Percentiles rank a stretch among this genome's conserved stretches.
phyloP scores from a whole-genome alignment of 1,284 basidiomycete species.

The Peniophora sp. region DNA sequence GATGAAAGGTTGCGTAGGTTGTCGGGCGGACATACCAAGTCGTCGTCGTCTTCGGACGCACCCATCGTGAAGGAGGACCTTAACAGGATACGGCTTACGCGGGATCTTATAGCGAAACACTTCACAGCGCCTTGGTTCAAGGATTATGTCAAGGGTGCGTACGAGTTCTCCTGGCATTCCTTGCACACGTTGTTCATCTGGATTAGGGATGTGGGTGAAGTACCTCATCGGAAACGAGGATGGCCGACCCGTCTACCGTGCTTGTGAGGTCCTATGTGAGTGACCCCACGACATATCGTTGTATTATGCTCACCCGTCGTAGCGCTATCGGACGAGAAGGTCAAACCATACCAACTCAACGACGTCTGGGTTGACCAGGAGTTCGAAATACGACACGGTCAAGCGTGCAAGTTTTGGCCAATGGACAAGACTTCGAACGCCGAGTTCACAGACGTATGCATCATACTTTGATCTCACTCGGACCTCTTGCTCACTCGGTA shows the following conservation, averaged over 20 bases:
- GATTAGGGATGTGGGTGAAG: conserved; percentile 72
- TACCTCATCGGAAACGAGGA: conserved; percentile 58
- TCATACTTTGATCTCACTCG: conserved; percentile 7
- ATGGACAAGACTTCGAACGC: conserved; percentile 84
- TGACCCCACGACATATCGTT: conserved; percentile 26
- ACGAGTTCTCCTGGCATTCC: background rate
- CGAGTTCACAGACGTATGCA: conserved; percentile 49
- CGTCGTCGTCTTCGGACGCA: conserved; percentile 32
- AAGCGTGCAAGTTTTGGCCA: conserved; percentile 43
- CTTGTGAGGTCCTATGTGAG: conserved; percentile 65
- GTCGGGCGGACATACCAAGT: conserved; percentile 27
- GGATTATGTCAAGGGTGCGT: conserved; percentile 66
- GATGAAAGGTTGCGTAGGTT: conserved; percentile 57
- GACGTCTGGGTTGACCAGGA: conserved; percentile 51
- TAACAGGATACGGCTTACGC: conserved; percentile 48
- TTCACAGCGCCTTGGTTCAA: conserved; percentile 71
- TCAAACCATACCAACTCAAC: conserved; percentile 73
- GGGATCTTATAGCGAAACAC: conserved; percentile 57
- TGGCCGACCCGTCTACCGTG: conserved; percentile 65
- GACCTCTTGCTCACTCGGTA: background rate
- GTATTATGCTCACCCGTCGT: background rate
- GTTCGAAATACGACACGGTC: conserved; percentile 68
- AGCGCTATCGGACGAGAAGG: conserved; percentile 44
- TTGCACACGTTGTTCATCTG: conserved; percentile 10
- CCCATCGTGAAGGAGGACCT: conserved; percentile 50